Conservation (phyloP, 768 basidiomycete species). For the Botryobasidium botryosum region DNA sequence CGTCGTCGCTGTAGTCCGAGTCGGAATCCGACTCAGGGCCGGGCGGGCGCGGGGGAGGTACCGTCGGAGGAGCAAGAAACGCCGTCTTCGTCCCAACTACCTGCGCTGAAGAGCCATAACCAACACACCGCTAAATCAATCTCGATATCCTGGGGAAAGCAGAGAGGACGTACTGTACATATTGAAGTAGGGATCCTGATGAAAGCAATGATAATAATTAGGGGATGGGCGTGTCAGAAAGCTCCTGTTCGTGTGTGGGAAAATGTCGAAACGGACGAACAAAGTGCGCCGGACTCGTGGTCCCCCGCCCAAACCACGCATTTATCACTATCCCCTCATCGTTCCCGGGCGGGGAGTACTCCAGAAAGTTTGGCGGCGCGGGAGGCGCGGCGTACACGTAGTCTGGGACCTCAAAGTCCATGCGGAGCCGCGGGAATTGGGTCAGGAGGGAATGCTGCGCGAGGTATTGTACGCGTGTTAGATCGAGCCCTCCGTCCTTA, state of each 20-base stretch:
- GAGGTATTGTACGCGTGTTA: slow-evolving; percentile 34
- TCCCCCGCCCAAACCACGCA: slow-evolving; percentile 64
- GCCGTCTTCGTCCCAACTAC: slow-evolving; percentile 77
- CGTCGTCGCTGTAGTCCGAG: too few relatives aligned
- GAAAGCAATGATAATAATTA: slow-evolving; percentile 7
- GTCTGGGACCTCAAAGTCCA: slow-evolving; percentile 73
- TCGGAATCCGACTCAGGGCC: too few relatives aligned
- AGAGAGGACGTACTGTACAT: slow-evolving; percentile 45
- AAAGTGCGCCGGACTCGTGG: slow-evolving; percentile 80
- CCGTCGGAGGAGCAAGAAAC: slow-evolving; percentile 85
- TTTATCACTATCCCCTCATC: slow-evolving; percentile 53
- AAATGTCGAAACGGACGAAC: slow-evolving; percentile 27
- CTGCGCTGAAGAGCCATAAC: slow-evolving; percentile 38
- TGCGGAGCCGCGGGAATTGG: slow-evolving; percentile 65
- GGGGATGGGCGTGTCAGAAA: slow-evolving; percentile 7
- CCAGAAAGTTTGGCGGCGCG: slow-evolving; percentile 26
- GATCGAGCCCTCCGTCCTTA: neutral
- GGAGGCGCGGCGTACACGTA: slow-evolving; percentile 58
- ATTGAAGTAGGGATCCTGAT: slow-evolving; percentile 86
- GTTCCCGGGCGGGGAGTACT: slow-evolving; percentile 48
- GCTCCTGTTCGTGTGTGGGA: neutral
- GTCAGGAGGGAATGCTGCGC: slow-evolving; percentile 77
- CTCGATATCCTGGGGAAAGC: neutral
- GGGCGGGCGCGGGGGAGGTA: too few relatives aligned
- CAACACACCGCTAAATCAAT: slow-evolving; percentile 10